Base-by-base conservation (phyloP, 2,329 filamentous ascomycete genomes). In the Basipetospora chlamydospora region DNA sequence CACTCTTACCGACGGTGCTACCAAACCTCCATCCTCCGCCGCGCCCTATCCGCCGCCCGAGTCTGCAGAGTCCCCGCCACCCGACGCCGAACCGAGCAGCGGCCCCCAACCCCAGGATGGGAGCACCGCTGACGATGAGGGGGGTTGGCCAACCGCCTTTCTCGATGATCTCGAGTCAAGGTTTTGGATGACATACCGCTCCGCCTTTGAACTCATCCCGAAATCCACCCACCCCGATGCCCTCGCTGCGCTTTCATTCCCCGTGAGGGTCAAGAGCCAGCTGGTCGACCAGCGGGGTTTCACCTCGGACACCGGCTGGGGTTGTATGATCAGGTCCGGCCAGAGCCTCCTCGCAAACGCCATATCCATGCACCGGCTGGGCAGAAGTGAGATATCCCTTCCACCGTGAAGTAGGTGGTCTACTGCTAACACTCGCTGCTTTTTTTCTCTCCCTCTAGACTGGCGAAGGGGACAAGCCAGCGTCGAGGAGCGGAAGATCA, bases 291-390 rank as follows among this genome's bases (percentile, higher is more conserved):
- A 83, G 39, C 67, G 68, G 18, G 86, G 83, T 4, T 98, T 96
- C 57, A 81, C 84, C 9, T 88, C 85, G 2, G 90, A 98, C 54
- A 87, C 84, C 8, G 90, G 90, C 35, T 98, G 92, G 86, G 90
- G 90, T 0, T 98, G 90, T 52, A 98, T 98, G 90, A 96, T 98
- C 47, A 70, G 90, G 41, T 95, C 88, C 5, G 90, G 90, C 3
- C 90, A 98, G 61, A 88, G 84, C 49, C 66, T 98, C 18, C 64
- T 98, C 28, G 88, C 88, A 30, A 98, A 96, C 56, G 70, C 88
- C 2, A 65, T 96, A 47, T 60, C 74, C 13, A 68, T 81, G 38
- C 61, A 87, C 33, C 66, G 70, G 26, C 61, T 95, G 16, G 88
- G 90, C 15, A 75, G 90, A 69, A 80, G 83, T 86, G 66, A 43